Base-by-base conservation (phyloP, 2,329 filamentous ascomycete species). In the Ceratocystis destructans region DNA sequence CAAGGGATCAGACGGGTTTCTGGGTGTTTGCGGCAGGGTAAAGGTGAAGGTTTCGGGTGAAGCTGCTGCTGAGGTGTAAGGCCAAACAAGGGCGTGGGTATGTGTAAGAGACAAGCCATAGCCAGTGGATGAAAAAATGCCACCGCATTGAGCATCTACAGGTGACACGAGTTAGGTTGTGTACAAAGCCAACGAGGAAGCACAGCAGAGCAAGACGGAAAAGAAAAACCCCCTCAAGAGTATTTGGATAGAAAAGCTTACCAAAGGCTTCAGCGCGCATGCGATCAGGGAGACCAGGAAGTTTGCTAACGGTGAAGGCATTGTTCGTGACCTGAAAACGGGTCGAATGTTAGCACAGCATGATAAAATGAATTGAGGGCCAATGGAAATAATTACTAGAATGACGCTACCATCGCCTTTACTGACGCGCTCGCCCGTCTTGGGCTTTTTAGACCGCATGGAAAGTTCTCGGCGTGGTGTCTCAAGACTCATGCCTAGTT, bases 1-100 rank as follows among this genome's bases (percentile, higher is more conserved):
- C 5, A 96, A 79, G 22, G 87, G 83, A 67, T 93, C 89, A 69
- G 80, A 81, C 33, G 81, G 76, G 68, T 83, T 79, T 74, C 84
- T 87, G 31, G 86, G 85, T 12, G 85, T 81, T 70, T 90, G 86
- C 1, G 91, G 89, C 25, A 97, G 81, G 28, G 87, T 83, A 72
- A 99, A 90, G 8, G 84, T 85, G 71, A 92, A 89, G 28, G 90
- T 87, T 73, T 93, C 87, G 72, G 88, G 85, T 0, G 87, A 87
- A 64, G 83, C 78, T 44, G 83, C 81, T 28, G 82, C 80, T n/a
- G 82, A 79, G 33, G 85, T 85, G 76, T 97, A 97, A 17, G 90
- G 87, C 94, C 94, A 99, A 62, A 96, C 85, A 69, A 95, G 83
- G 71, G 92, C 94, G 73, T 92, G 86, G 6, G 87, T 86, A 70